Evolutionary conservation across 164 flowering plant genomes (phyloP), one percentile per base, ranked within the genome.

Genomic region (Nymphaea colorata): DNA sequence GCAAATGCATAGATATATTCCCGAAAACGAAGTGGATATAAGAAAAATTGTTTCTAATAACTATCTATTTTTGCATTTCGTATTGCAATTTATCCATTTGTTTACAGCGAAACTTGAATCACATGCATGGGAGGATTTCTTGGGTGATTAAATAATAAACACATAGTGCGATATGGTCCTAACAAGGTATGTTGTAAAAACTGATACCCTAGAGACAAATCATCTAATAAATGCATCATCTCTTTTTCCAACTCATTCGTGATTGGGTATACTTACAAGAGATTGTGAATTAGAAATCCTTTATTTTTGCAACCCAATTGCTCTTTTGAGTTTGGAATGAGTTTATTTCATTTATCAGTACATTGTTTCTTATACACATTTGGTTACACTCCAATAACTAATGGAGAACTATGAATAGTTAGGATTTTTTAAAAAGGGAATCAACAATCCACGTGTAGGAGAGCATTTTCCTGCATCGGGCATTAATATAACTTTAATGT

Each of bases 381-480:
- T 25, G 36, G 36, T 25, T 25, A 25, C 36, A 25, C 36, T 25
- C 36, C 36, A 25, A 25, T 25, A 25, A 25, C 36, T 25, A 25
- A 4, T 8, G 64, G 64, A 61, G 41, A 61, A 61, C 3, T 8
- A 17, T 51, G 55, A 51, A 51, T 61, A 61, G 63, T 6, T 61
- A 61, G 64, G 2, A 61, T 61, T 61, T 61, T n/a, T 61, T 61
- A n/a, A n/a, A n/a, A 8, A 61, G 16, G 41, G 64, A 61, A n/a
- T 61, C 4, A 36, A 61, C n/a, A n/a, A 61, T 61, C n/a, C 64
- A 61, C 41, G 10, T 36, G 41, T 36, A 61, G 64, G 64, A 61
- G 64, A 61, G 41, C 41, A n/a, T n/a, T n/a, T n/a, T n/a, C n/a
- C n/a, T n/a, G n/a, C n/a, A n/a, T n/a, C n/a, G n/a, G n/a, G n/a